Base-by-base conservation (phyloP, 352 stramenopile genomes). In the Globisporangium apiculatum region DNA sequence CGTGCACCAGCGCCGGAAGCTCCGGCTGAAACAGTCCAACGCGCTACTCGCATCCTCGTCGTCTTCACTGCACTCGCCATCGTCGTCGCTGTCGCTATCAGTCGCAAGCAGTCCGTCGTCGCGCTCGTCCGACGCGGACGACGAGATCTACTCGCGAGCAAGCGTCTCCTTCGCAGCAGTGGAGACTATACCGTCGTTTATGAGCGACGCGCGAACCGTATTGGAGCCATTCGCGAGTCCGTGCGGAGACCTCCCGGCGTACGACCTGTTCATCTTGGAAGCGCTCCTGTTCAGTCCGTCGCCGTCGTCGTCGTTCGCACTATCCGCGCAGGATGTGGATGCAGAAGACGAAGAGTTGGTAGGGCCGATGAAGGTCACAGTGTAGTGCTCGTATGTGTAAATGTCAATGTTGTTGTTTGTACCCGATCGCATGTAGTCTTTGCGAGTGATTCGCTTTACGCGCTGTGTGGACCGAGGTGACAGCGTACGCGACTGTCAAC, bases 1-100 rank as follows among this genome's bases (percentile, higher is more conserved):
- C 4, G 62, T 62, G 55, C 58, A 66, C 35, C 55, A 72, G 58
- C 66, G 66, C 17, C 65, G 64, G 3, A 53, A 53, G 38, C 9
- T 55, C 18, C 51, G 51, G 10, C 12, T 55, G 7, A 46, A 48
- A 37, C 36, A 55, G 18, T 15, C 51, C 48, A 52, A 18, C 7
- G 36, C 51, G 18, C 35, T 47, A 12, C 51, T 55, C 7, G 14
- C 48, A 11, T 52, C 24, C 10, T 41, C 48, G 18, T 41, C 24
- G 17, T 38, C 48, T 11, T 41, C 31, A 3, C 3, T 14, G n/a
- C n/a, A 10, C n/a, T 48, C 43, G 5, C 43, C 43, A 24, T 48
- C 43, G 43, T 14, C n/a, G 41, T 50, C 40, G 2, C 12, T 36
- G 40, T 36, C 40, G 17, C 40, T 43, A 9, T 48, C 53, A 14